Evolutionary conservation across 2,329 filamentous ascomycete species (phyloP).

Genomic region (Aschersonia sp.): DNA sequence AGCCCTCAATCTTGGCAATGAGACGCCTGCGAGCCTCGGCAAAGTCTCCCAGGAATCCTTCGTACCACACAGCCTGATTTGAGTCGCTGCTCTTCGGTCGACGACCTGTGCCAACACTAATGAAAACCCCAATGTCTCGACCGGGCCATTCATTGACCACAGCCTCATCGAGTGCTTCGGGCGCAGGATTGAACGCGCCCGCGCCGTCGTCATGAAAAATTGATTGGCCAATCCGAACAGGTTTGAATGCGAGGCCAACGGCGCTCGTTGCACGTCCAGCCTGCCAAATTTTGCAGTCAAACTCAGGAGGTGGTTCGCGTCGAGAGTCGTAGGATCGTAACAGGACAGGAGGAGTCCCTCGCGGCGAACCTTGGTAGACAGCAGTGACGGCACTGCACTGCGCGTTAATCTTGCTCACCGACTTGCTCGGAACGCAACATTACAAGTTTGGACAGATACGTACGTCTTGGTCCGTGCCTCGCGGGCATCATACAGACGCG

Average conservation of each 20-base stretch:
- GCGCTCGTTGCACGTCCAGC: slow-evolving; percentile 89
- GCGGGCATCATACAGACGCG: slow-evolving; percentile 72
- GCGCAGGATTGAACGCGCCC: slow-evolving; percentile 83
- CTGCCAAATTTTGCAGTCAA: slow-evolving; percentile 93
- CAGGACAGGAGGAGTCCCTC: slow-evolving; percentile 52
- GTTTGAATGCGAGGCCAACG: slow-evolving; percentile 87
- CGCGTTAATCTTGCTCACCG: neutral
- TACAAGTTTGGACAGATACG: slow-evolving; percentile 19
- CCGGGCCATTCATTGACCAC: slow-evolving; percentile 90
- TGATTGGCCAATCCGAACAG: slow-evolving; percentile 84
- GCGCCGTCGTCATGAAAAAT: slow-evolving; percentile 86
- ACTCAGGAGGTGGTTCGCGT: slow-evolving; percentile 79
- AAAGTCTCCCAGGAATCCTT: slow-evolving; percentile 83
- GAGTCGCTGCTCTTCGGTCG: slow-evolving; percentile 51
- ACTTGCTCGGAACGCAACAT: no score
- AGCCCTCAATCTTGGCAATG: slow-evolving; percentile 88
- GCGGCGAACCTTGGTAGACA: slow-evolving; percentile 69
- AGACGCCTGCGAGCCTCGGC: slow-evolving; percentile 75
- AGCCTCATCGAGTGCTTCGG: slow-evolving; percentile 77
- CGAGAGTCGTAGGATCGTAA: slow-evolving; percentile 91
- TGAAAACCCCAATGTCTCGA: slow-evolving; percentile 77
- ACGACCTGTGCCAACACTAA: slow-evolving; percentile 91
- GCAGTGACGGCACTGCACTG: slow-evolving; percentile 68
- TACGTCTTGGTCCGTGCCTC: slow-evolving; percentile 84
- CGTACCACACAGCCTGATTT: slow-evolving; percentile 75